Conservation (phyloP, 1,284 basidiomycete genomes). For the Exsudoporus floridanus region DNA sequence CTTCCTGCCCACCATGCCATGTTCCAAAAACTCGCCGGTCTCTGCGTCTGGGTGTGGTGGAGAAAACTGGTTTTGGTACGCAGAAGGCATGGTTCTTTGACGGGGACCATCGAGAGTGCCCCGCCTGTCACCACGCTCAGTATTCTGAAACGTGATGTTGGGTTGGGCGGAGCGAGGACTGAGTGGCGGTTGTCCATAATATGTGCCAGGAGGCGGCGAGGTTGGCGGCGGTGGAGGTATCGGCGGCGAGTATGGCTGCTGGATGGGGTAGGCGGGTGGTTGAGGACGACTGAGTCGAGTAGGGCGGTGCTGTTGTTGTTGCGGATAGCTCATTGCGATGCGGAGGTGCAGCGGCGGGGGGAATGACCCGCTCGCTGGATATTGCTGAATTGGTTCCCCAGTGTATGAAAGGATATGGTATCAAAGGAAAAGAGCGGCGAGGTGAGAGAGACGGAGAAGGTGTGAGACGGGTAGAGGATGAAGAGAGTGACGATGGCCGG, state of each 20-base stretch:
- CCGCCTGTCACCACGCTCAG: conserved; percentile 64
- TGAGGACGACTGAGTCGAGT: conserved; percentile 46
- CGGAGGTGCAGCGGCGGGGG: background rate
- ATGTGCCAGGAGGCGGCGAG: conserved; percentile 31
- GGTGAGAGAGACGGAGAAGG: conserved; percentile 6
- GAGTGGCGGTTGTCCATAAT: conserved; percentile 20
- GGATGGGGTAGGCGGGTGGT: conserved; percentile 30
- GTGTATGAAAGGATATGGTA: conserved; percentile 4
- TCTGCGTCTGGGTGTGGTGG: conserved; percentile 51
- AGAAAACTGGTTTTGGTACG: conserved; percentile 55
- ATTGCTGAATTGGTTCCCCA: background rate
- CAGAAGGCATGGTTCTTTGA: conserved; percentile 48
- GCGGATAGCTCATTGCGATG: conserved; percentile 42
- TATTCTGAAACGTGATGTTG: conserved; percentile 66
- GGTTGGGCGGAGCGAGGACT: conserved; percentile 31
- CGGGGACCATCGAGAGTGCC: conserved; percentile 53
- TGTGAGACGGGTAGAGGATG: conserved; percentile 8
- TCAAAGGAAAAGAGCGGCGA: conserved; percentile 23
- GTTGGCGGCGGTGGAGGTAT: conserved; percentile 20
- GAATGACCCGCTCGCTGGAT: conserved; percentile 3
- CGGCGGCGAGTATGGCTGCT: conserved; percentile 29
- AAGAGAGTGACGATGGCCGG: background rate
- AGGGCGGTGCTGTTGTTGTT: conserved; percentile 44
- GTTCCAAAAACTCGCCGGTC: conserved; percentile 40
- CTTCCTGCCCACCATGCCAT: conserved; percentile 66